These are phyloP conservation scores for Pseudocercospora crystallina DNA, from an alignment of 2,329 filamentous ascomycete genomes.

Conservation along the genomic window DNA sequence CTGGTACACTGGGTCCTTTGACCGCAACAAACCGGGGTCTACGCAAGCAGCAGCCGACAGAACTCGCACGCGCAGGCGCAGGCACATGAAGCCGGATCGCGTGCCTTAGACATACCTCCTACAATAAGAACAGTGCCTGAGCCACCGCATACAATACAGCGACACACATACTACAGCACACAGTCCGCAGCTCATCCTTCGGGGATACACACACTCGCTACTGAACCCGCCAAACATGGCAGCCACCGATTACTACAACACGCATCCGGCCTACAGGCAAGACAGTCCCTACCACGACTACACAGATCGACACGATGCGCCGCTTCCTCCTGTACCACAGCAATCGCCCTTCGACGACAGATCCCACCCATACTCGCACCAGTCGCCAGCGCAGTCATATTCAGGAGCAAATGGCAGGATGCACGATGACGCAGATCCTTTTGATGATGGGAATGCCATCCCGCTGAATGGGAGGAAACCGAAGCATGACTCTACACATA, in stretches of 20 bases:
- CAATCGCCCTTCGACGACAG: slow-evolving; percentile 37
- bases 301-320: slow-evolving; percentile 45
- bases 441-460: slow-evolving; percentile 49
- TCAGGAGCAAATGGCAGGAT: slow-evolving; percentile 58
- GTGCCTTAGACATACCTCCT: background rate
- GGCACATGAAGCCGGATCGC: background rate
- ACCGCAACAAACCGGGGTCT: background rate
- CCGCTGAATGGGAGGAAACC: slow-evolving; percentile 42
- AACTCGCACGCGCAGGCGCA: background rate
- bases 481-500: slow-evolving; percentile 39
- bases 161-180: background rate
- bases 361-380: slow-evolving; percentile 26
- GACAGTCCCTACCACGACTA: slow-evolving; percentile 41
- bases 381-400: slow-evolving; percentile 45
- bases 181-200: too few species aligned
- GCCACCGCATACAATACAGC: background rate
- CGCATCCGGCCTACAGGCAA: slow-evolving; percentile 38
- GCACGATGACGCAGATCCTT: slow-evolving; percentile 46
- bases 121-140: background rate
- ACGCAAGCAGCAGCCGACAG: background rate
- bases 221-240: slow-evolving; percentile 16
- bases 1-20: background rate
- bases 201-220: slow-evolving; percentile 8
- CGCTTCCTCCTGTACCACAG: slow-evolving; percentile 32
- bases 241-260: slow-evolving; percentile 54